Percentiles rank a stretch among this genome's conserved stretches.
Evolutionary conservation across 2,329 filamentous ascomycete species (phyloP).

Genomic region (Lojkania enalia): DNA sequence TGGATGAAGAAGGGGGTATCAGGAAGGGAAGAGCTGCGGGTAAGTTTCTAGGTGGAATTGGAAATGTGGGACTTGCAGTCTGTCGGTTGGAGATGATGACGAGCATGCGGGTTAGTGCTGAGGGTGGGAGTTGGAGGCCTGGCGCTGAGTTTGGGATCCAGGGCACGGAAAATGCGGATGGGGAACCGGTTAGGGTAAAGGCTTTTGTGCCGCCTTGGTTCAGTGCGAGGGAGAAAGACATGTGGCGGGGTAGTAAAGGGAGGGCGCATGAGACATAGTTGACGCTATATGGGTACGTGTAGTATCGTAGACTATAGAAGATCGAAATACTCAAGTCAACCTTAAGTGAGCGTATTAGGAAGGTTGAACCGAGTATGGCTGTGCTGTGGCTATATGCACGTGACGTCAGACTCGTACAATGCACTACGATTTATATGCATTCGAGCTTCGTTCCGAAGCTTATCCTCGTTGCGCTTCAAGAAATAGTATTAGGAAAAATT

Average conservation of each 20-base stretch:
- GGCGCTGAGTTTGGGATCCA: constrained; percentile 55
- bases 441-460: too few species aligned
- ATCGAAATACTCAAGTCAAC: too few species aligned
- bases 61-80: constrained; percentile 83
- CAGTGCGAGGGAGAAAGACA: constrained; percentile 43
- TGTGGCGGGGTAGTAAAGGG: constrained; percentile 33
- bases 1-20: constrained; percentile 47
- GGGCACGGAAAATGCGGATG: constrained; percentile 15
- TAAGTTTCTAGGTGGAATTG: constrained; percentile 77
- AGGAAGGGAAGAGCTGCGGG: constrained; percentile 69
- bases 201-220: constrained; percentile 83
- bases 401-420: too few species aligned
- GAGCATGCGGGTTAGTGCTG: constrained; percentile 70
- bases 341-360: too few species aligned
- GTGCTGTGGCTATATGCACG: constrained; percentile 28
- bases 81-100: constrained; percentile 93
- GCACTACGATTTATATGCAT: too few species aligned
- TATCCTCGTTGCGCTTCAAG: too few species aligned
- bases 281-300: too few species aligned
- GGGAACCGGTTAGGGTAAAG: constrained; percentile 43
- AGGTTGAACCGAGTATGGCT: too few species aligned
- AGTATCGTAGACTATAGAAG: too few species aligned
- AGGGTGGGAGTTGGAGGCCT: constrained; percentile 62
- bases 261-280: too few species aligned
- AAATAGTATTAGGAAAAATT: too few species aligned